Base-by-base conservation (phyloP, 495 filamentous ascomycete genomes). In the Tuber magnatum region DNA sequence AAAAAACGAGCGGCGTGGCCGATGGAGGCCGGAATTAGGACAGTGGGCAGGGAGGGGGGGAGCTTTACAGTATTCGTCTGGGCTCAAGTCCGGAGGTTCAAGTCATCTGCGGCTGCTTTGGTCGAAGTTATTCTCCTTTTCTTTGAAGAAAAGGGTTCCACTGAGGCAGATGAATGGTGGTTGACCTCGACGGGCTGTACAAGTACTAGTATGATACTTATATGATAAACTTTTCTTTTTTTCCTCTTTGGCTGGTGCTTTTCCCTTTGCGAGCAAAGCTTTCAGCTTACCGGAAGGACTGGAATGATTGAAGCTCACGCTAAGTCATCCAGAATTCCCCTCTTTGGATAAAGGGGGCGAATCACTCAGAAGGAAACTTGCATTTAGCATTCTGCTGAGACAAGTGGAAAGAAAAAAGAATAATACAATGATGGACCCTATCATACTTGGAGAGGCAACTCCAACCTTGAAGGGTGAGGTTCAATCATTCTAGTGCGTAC, bases 1-100 rank as follows among this genome's bases (percentile, higher is more conserved):
- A 24, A 42, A 70, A 74, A 39, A 44, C 48, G 75, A 61, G 73
- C 71, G 38, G 39, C 39, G 65, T 46, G 68, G 68, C 72, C 75
- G 38, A 65, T 65, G 56, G 28, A 65, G 56, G 56, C 12, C 56
- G 56, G 9, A 65, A 65, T 35, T 16, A 65, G 56, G 56, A 32
- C 14, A 32, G 5, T 32, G 56, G 12, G 12, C 6, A n/a, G 14
- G 56, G 12, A 28, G 6, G 6, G 56, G 24, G 56, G 12, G 56
- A 3, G 22, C 2, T 14, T 65, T 32, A n/a, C n/a, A n/a, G n/a
- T 65, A 65, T 65, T 16, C 12, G 56, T 65, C 28, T 35, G 14
- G 3, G 28, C 16, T 4, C 16, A 12, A 14, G 28, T 65, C 56
- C 14, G 28, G 32, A 65, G 28, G 56, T 35, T 65, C 56, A 65